Evolutionary conservation across 2,329 filamentous ascomycete species (phyloP).

Genomic region (Cladosporium sphaerospermum): DNA sequence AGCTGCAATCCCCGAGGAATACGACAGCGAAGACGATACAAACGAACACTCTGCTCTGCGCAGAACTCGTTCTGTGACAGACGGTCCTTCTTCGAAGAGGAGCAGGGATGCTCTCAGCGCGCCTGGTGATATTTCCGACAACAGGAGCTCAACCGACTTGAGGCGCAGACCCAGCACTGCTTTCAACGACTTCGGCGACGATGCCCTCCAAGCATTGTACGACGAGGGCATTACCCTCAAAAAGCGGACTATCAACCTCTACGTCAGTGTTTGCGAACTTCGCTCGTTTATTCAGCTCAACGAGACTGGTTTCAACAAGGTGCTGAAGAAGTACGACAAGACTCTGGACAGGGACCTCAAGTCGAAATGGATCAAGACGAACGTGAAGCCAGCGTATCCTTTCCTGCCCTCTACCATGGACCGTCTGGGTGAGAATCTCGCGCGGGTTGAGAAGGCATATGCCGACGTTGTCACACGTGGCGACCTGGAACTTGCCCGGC

Average conservation of each 20-base stretch:
- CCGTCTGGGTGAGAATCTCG: slow-evolving; percentile 64
- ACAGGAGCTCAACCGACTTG: slow-evolving; percentile 33
- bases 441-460: slow-evolving; percentile 71
- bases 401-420: slow-evolving; percentile 70
- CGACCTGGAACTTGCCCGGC: slow-evolving; percentile 67
- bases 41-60: slow-evolving; percentile 41
- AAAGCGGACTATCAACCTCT: slow-evolving; percentile 79
- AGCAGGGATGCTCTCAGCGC: slow-evolving; percentile 16
- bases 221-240: slow-evolving; percentile 78
- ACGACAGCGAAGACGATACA: slow-evolving; percentile 59
- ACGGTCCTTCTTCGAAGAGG: slow-evolving; percentile 1
- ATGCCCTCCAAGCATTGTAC: slow-evolving; percentile 62
- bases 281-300: slow-evolving; percentile 96
- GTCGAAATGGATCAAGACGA: slow-evolving; percentile 63
- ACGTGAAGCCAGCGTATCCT: slow-evolving; percentile 72
- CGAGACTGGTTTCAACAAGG: slow-evolving; percentile 92
- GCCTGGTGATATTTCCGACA: slow-evolving; percentile 12
- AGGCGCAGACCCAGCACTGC: slow-evolving; percentile 58
- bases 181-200: slow-evolving; percentile 74
- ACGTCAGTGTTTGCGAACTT: slow-evolving; percentile 88
- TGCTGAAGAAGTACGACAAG: slow-evolving; percentile 98
- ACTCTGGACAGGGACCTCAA: slow-evolving; percentile 79
- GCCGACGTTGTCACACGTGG: slow-evolving; percentile 75
- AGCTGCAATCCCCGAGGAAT: slow-evolving; percentile 51
- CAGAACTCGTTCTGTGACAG: slow-evolving; percentile 25